Evolutionary conservation across 164 flowering plant species (phyloP).

Genomic region (Berberis vulgaris): DNA sequence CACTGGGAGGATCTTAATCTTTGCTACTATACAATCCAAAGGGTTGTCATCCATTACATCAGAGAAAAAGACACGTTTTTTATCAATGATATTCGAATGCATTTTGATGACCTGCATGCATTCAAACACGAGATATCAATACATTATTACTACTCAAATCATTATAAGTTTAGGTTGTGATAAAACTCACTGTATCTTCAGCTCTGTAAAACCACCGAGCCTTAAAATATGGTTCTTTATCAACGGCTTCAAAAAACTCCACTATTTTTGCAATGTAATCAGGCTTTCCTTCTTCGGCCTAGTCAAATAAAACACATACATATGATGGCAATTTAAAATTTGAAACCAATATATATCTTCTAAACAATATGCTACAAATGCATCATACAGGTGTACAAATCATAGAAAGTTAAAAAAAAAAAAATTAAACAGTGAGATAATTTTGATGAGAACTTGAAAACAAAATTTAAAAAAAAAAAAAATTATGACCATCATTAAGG

Average conservation of each 20-base stretch:
- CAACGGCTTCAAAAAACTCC: conserved; percentile 51
- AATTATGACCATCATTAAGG: too few species aligned
- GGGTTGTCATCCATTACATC: conserved; percentile 53
- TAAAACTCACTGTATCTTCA: conserved; percentile 52
- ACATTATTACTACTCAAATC: neutral
- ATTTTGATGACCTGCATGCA: conserved; percentile 36
- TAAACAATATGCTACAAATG: too few species aligned
- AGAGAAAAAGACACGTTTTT: conserved; percentile 50
- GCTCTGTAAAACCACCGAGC: conserved; percentile 82
- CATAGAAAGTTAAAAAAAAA: too few species aligned
- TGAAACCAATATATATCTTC: too few species aligned
- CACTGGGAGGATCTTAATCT: neutral
- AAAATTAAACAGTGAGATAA: too few species aligned
- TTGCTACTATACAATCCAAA: conserved; percentile 26
- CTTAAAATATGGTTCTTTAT: conserved; percentile 31
- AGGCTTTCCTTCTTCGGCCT: conserved; percentile 31
- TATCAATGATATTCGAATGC: conserved; percentile 23
- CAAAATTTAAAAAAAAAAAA: too few species aligned
- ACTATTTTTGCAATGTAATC: conserved; percentile 50
- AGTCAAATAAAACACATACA: neutral
- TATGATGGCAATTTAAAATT: too few species aligned
- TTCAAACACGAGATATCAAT: neutral
- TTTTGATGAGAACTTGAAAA: too few species aligned
- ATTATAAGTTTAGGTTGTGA: neutral
- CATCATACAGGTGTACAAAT: too few species aligned